These are phyloP conservation scores for Coprinellus micaceus DNA, from an alignment of 768 basidiomycete genomes.

Conservation along the genomic window DNA sequence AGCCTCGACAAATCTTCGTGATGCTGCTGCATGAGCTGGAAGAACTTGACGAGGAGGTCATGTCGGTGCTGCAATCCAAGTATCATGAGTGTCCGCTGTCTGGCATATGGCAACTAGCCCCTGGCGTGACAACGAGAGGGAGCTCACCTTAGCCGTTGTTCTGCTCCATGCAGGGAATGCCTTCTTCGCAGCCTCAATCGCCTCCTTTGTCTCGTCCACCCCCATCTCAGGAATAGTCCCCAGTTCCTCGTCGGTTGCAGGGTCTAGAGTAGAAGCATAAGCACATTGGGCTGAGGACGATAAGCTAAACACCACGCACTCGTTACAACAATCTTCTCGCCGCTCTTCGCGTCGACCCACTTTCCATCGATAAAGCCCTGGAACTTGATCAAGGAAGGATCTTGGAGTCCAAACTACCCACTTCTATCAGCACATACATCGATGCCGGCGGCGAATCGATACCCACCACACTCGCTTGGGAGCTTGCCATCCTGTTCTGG, in stretches of 20 bases:
- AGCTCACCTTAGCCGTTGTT: constrained; percentile 77
- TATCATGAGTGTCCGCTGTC: not conserved
- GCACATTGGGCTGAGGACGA: not conserved
- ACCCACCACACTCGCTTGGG: constrained; percentile 40
- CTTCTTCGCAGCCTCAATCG: constrained; percentile 74
- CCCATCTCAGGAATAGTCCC: constrained; percentile 91
- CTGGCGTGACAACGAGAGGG: not conserved
- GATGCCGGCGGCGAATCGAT: too few relatives aligned
- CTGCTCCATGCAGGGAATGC: constrained; percentile 85
- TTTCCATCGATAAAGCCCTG: constrained; percentile 82
- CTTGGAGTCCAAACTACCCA: constrained; percentile 69
- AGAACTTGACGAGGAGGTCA: constrained; percentile 78
- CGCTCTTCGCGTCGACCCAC: constrained; percentile 78
- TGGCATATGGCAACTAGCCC: not conserved
- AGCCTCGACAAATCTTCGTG: constrained; percentile 84
- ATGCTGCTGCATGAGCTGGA: constrained; percentile 74
- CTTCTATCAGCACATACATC: not conserved
- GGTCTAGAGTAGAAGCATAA: constrained; percentile 50
- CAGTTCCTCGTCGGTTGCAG: constrained; percentile 78
- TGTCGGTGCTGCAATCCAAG: constrained; percentile 59
- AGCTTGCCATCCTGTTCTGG: constrained; percentile 53
- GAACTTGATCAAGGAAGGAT: constrained; percentile 67
- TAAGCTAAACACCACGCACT: constrained; percentile 49
- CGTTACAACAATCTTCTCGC: constrained; percentile 66
- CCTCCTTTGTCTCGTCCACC: constrained; percentile 74